Percentiles rank a stretch among this genome's conserved stretches.
These are phyloP conservation scores for Thalassiosira sp. DNA, from an alignment of 352 stramenopile genomes.

Conservation along the genomic window DNA sequence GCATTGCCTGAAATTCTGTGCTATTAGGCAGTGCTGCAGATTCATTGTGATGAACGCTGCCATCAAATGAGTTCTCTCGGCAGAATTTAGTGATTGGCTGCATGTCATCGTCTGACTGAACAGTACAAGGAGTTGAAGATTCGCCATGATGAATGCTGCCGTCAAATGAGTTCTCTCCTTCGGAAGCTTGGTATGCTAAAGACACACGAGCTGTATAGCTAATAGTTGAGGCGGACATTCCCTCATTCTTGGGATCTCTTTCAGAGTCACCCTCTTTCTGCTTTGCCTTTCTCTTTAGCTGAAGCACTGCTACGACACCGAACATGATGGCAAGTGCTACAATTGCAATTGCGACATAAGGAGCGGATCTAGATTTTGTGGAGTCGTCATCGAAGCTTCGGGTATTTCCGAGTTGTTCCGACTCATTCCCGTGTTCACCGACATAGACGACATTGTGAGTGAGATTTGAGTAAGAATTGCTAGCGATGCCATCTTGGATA, in stretches of 20 bases:
- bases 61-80: no score
- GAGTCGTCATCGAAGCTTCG: background rate
- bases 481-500: constrained; percentile 5
- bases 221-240: background rate
- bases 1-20: no score
- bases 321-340: background rate
- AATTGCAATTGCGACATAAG: constrained; percentile 3
- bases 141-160: background rate
- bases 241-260: no score
- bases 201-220: background rate
- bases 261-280: background rate
- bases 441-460: constrained; percentile 7
- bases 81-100: background rate
- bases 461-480: constrained; percentile 8
- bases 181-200: background rate
- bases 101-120: background rate
- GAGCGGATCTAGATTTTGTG: background rate
- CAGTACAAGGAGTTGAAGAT: background rate
- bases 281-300: background rate
- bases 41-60: no score
- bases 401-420: background rate
- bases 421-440: constrained; percentile 12
- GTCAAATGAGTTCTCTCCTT: no score
- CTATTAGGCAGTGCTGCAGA: no score
- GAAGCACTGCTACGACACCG: background rate